A percentile compares a stretch with the other conserved stretches of the same genome.
phyloP scores from a whole-genome alignment of 2,329 filamentous ascomycete species.

The Penicillium sp. region DNA sequence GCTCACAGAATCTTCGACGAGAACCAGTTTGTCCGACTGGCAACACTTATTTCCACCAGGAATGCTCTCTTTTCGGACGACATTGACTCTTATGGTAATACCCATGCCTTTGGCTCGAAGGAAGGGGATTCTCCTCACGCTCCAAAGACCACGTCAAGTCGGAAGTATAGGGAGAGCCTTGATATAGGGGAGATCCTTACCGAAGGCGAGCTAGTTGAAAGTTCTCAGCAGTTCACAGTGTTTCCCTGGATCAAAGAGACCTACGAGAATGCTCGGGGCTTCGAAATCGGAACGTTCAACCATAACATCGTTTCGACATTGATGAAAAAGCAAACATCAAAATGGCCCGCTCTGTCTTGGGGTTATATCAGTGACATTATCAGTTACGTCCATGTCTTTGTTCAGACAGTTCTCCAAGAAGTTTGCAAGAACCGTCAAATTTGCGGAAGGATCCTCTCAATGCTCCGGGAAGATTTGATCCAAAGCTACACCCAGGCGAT shows the following conservation, averaged over 20 bases:
- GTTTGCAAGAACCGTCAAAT: conserved; percentile 51
- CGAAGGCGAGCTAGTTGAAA: neutral
- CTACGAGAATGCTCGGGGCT: conserved; percentile 51
- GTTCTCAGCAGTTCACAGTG: conserved; percentile 33
- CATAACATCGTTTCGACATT: conserved; percentile 28
- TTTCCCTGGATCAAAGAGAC: conserved; percentile 46
- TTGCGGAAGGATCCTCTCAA: conserved; percentile 42
- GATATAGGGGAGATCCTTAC: conserved; percentile 20
- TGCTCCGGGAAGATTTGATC: conserved; percentile 49
- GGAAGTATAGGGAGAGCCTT: neutral
- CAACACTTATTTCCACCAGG: conserved; percentile 6
- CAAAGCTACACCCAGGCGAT: conserved; percentile 47
- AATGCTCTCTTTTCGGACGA: conserved; percentile 4
- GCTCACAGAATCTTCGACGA: conserved; percentile 35
- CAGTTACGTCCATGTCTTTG: conserved; percentile 55
- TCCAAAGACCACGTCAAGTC: neutral
- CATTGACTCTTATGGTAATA: conserved; percentile 1
- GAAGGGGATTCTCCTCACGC: neutral
- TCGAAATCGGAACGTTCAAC: conserved; percentile 55
- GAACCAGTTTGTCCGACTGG: conserved; percentile 22
- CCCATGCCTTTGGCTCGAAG: conserved; percentile 22
- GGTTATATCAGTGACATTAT: conserved; percentile 56
- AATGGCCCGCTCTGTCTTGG: conserved; percentile 54
- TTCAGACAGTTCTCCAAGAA: conserved; percentile 43
- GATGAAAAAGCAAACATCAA: conserved; percentile 57